phyloP scores from a whole-genome alignment of 1,284 basidiomycete species.

The Fomitopsis pinicola region DNA sequence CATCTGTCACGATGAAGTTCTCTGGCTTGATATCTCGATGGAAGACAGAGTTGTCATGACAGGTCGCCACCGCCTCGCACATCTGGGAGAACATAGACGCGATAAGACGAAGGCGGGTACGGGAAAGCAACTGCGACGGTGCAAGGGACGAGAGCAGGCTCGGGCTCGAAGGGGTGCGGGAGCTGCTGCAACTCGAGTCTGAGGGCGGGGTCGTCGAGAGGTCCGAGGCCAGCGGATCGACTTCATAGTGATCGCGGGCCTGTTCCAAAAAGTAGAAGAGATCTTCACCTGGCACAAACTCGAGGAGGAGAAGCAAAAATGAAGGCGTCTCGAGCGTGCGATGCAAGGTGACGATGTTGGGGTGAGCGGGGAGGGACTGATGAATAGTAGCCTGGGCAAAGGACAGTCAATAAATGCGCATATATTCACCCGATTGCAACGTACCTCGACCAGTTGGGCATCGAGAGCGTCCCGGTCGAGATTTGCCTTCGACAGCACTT shows the following conservation, averaged over 20 bases:
- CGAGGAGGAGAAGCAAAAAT: slow-evolving; percentile 79
- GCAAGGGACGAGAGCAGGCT: slow-evolving; percentile 87
- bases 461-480: slow-evolving; percentile 82
- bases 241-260: slow-evolving; percentile 79
- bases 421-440: slow-evolving; percentile 17
- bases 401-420: not conserved
- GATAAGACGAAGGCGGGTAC: slow-evolving; percentile 85
- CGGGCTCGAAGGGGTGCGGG: slow-evolving; percentile 88
- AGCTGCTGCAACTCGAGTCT: slow-evolving; percentile 27
- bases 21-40: slow-evolving; percentile 99
- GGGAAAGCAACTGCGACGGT: slow-evolving; percentile 79
- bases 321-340: slow-evolving; percentile 81
- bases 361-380: slow-evolving; percentile 86
- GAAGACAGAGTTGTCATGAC: slow-evolving; percentile 88
- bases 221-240: slow-evolving; percentile 42
- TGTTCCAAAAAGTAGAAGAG: slow-evolving; percentile 97
- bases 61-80: slow-evolving; percentile 97
- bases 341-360: slow-evolving; percentile 95
- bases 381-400: slow-evolving; percentile 81
- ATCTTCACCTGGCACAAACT: slow-evolving; percentile 96
- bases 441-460: slow-evolving; percentile 85
- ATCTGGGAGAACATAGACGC: slow-evolving; percentile 97
- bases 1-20: slow-evolving; percentile 91
- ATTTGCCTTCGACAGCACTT: slow-evolving; percentile 92
- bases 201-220: slow-evolving; percentile 23